Evolutionary conservation across 73 alveolate genomes (phyloP).

Genomic region (Stentor coeruleus): DNA sequence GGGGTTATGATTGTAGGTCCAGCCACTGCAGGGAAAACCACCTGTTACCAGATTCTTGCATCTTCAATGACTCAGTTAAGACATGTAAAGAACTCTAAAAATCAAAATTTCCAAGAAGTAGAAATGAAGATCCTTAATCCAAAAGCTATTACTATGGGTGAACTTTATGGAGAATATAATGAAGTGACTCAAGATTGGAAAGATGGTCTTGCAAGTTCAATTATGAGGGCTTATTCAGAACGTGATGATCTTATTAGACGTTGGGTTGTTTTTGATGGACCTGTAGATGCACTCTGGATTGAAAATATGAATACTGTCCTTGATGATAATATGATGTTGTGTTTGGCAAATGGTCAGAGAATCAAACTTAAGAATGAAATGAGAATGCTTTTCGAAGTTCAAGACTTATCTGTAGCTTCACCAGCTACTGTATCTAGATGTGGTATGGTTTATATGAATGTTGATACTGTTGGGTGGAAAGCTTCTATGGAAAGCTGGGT

Average conservation of each 20-base stretch:
- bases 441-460: conserved; percentile 97
- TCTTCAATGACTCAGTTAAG: conserved; percentile 52
- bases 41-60: conserved; percentile 85
- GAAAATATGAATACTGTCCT: conserved; percentile 99
- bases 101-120: conserved; percentile 84
- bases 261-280: conserved; percentile 99
- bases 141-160: conserved; percentile 97
- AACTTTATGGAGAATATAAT: conserved; percentile 97
- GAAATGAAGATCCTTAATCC: conserved; percentile 92
- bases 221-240: conserved; percentile 81
- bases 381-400: conserved; percentile 98
- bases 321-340: conserved; percentile 99
- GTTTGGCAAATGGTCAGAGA: conserved; percentile 99
- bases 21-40: conserved; percentile 95
- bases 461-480: conserved; percentile 93
- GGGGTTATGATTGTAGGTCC: conserved; percentile 99
- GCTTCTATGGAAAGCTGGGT: conserved; percentile 92
- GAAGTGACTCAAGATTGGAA: conserved; percentile 96
- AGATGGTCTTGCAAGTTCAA: conserved; percentile 97
- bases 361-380: conserved; percentile 94
- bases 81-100: conserved; percentile 55
- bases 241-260: conserved; percentile 83
- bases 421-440: conserved; percentile 99
- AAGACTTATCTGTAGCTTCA: conserved; percentile 98
- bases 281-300: conserved; percentile 99